phyloP scores from a whole-genome alignment of 305 asterid species.

The Andrographis paniculata region DNA sequence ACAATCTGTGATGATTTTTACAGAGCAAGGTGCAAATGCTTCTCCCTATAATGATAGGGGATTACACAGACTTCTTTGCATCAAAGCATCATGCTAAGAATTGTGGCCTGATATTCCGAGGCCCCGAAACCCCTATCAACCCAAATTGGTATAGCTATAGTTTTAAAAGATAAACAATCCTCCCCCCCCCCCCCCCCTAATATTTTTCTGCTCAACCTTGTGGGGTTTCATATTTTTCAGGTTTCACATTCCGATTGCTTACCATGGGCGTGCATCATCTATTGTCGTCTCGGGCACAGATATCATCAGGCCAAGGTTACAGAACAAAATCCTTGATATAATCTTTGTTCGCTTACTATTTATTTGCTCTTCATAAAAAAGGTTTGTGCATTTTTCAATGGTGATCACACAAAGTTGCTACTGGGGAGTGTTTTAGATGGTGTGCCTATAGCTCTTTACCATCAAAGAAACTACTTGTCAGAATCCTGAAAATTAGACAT shows the following conservation, averaged over 20 bases:
- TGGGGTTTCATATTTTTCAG: slow-evolving; percentile 27
- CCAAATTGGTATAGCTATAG: slow-evolving; percentile 55
- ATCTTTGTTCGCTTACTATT: neutral
- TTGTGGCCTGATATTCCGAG: slow-evolving; percentile 87
- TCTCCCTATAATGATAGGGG: slow-evolving; percentile 88
- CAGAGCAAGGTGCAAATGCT: slow-evolving; percentile 81
- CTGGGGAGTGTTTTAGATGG: too few species aligned
- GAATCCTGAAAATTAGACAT: too few species aligned
- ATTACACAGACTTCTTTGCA: slow-evolving; percentile 91
- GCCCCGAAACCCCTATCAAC: slow-evolving; percentile 69
- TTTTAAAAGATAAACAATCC: slow-evolving; percentile 5
- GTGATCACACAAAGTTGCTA: too few species aligned
- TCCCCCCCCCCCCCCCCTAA: slow-evolving; percentile 8
- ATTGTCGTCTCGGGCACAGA: slow-evolving; percentile 88
- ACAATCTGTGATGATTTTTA: slow-evolving; percentile 21
- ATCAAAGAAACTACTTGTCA: too few species aligned
- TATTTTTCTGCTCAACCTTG: slow-evolving; percentile 1
- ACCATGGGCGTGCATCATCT: slow-evolving; percentile 98
- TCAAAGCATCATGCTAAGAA: slow-evolving; percentile 88
- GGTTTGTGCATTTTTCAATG: too few species aligned
- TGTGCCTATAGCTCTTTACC: too few species aligned
- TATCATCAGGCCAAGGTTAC: slow-evolving; percentile 82
- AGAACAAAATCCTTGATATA: neutral
- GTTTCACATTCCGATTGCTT: slow-evolving; percentile 96
- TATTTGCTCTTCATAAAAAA: neutral